Conservation (phyloP, 2,329 filamentous ascomycete genomes). For the Cadophora gregata region DNA sequence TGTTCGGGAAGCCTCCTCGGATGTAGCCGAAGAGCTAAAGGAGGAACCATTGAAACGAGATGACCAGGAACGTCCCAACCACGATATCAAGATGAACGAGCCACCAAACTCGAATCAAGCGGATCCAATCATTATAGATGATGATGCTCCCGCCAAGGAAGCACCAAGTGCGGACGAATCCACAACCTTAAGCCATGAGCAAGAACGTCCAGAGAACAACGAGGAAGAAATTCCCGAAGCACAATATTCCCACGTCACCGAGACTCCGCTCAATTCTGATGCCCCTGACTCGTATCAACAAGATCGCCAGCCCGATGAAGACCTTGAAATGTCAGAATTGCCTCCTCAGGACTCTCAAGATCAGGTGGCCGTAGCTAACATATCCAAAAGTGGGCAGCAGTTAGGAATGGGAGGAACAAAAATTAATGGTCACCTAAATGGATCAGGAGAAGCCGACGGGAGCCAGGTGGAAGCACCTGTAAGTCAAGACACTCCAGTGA, state of each 20-base stretch:
- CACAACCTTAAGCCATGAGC: conserved; percentile 27
- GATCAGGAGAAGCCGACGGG: conserved; percentile 2
- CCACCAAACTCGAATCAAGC: background rate
- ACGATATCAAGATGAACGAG: conserved; percentile 14
- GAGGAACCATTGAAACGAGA: conserved; percentile 28
- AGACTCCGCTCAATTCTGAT: conserved; percentile 38
- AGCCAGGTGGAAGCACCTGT: background rate
- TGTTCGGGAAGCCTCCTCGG: conserved; percentile 51
- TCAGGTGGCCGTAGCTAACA: background rate
- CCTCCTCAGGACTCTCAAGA: background rate
- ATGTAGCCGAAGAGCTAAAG: background rate
- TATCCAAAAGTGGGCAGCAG: background rate
- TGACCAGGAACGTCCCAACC: conserved; percentile 11
- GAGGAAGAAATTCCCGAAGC: conserved; percentile 31
- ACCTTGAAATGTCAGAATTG: conserved; percentile 6
- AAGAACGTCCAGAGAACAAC: background rate
- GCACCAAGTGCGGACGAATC: conserved; percentile 28
- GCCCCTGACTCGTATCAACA: conserved; percentile 23
- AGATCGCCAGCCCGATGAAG: conserved; percentile 14
- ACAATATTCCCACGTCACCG: conserved; percentile 39
- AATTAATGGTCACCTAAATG: background rate
- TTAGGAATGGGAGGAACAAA: background rate
- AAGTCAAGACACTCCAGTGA: conserved; percentile 1
- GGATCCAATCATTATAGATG: conserved; percentile 12
- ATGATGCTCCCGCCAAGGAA: conserved; percentile 26